Evolutionary conservation across 805 yeast species (phyloP), one percentile per base, ranked within the genome.

Genomic region (Torulaspora microellipsoides): DNA sequence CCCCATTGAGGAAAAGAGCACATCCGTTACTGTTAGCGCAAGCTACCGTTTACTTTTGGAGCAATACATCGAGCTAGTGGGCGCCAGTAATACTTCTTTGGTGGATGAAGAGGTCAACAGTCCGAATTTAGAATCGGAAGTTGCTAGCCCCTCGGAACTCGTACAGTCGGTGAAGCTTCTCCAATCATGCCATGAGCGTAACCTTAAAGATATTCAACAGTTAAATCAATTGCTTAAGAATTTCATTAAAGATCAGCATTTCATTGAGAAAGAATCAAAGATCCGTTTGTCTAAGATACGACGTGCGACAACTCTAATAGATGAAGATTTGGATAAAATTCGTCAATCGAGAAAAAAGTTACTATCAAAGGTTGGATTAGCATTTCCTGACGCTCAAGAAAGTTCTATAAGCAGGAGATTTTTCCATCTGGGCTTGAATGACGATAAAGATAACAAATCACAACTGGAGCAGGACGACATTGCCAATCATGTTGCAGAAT

Each of bases 1-100:
- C 4, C 43, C 28, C 27, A n/a, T 17, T 3, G 42, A 20, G 23
- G 15, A 31, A 17, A 23, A 39, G 9, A 39, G n/a, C 10, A 12
- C 27, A 11, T 27, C 38, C 8, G 39, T 49, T 12, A 36, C 42
- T 12, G 43, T 55, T 14, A 36, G 36, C 29, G 45, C 56, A 3
- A 40, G 47, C 12, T 56, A 62, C 45, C 54, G 59, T 17, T 25
- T 40, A 2, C 11, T 34, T 4, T 34, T 62, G 47, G 47, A 59
- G 36, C 39, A 43, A 14, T 62, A 62, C 40, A 52, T 60, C 34
- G 58, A 54, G 29, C 25, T 54, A 15, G 55, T 59, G 5, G 64
- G 64, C 1, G 48, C 52, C 4, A 32, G 38, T 1, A 53, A 58
- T 34, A 58, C 64, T 3, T 41, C 59, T 1, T 39, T 58, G 34